Evolutionary conservation across 2,329 filamentous ascomycete genomes (phyloP).

Genomic region (Colletotrichum aenigma): DNA sequence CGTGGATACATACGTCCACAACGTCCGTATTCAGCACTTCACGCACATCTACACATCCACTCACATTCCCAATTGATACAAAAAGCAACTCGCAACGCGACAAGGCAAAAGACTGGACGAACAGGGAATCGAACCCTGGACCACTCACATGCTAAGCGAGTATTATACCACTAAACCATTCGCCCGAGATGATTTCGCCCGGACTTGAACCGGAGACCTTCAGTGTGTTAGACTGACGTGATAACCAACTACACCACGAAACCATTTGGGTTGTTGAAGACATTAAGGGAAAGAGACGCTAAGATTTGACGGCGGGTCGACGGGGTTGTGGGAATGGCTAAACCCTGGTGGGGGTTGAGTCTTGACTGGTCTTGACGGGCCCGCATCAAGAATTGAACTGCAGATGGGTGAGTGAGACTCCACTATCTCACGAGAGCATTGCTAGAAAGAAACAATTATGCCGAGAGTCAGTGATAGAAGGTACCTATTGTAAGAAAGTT

Average conservation of each 20-base stretch:
- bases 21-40: rapidly evolving
- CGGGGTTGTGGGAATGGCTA: background rate
- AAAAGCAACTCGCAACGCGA: background rate
- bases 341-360: background rate
- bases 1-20: background rate
- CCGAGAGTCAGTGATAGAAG: background rate
- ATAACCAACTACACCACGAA: conserved; percentile 47
- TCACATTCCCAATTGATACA: rapidly evolving
- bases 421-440: background rate
- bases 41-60: background rate
- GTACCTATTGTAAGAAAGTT: background rate
- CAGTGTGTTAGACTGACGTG: conserved; percentile 50
- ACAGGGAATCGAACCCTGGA: conserved; percentile 20
- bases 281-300: background rate
- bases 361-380: background rate
- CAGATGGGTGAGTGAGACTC: background rate
- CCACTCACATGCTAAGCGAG: conserved; percentile 21
- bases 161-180: conserved; percentile 21
- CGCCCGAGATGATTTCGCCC: conserved; percentile 15
- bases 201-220: conserved; percentile 21
- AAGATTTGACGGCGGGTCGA: background rate
- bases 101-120: background rate
- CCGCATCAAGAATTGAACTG: background rate
- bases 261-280: background rate
- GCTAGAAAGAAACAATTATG: background rate